Conservation (phyloP, 2,329 filamentous ascomycete species). For the Drechslerella coelobrocha region DNA sequence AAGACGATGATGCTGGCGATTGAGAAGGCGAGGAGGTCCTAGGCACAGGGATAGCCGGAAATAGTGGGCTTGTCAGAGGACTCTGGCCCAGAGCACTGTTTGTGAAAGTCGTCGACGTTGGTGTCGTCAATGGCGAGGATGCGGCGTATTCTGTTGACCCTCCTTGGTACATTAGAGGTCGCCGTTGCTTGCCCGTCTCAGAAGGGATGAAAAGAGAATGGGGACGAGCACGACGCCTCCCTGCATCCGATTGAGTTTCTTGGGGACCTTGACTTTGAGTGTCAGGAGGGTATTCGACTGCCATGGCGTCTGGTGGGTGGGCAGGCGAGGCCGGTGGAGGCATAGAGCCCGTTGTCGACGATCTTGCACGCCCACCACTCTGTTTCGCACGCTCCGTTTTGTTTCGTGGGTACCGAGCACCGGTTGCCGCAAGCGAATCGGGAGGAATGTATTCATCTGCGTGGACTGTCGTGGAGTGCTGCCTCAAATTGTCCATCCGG, state of each 20-base stretch:
- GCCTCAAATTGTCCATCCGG: conserved; percentile 88
- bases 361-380: conserved; percentile 73
- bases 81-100: conserved; percentile 48
- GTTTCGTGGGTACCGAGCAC: conserved; percentile 89
- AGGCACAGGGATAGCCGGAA: conserved; percentile 42
- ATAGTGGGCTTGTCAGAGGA: conserved; percentile 44
- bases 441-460: conserved; percentile 96
- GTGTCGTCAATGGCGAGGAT: conserved; percentile 44
- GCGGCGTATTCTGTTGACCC: conserved; percentile 39
- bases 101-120: conserved; percentile 49
- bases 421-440: conserved; percentile 89
- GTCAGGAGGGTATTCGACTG: conserved; percentile 43
- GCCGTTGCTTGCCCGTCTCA: conserved; percentile 31
- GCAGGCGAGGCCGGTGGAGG: conserved; percentile 45
- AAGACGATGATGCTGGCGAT: conserved; percentile 38
- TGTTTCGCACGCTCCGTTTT: conserved; percentile 83
- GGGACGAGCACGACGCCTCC: conserved; percentile 42
- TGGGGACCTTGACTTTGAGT: conserved; percentile 25
- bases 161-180: conserved; percentile 37
- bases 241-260: conserved; percentile 40
- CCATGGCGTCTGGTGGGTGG: conserved; percentile 42
- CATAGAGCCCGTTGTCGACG: conserved; percentile 71
- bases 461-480: conserved; percentile 97
- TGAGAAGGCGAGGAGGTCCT: conserved; percentile 45
- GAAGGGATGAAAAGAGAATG: conserved; percentile 47